Percentiles rank a stretch among this genome's conserved stretches.
Evolutionary conservation across 495 filamentous ascomycete genomes (phyloP).

Genomic region (Cryomyces minteri): DNA sequence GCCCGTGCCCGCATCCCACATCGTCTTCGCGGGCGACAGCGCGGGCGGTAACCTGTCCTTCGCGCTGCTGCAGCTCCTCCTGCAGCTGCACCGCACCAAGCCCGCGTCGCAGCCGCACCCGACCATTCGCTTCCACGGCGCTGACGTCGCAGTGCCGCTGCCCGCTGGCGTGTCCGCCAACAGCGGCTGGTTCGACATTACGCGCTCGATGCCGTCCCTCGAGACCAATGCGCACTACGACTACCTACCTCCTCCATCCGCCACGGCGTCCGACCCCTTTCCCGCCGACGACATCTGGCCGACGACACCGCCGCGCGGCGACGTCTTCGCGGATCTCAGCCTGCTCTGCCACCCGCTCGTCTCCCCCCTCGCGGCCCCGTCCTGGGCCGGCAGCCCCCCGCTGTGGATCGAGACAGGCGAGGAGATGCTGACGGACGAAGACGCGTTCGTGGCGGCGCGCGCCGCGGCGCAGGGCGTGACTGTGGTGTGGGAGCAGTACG

Average conservation of each 20-base stretch:
- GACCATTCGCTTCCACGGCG: slow-evolving; percentile 44
- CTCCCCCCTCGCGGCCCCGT: slow-evolving; percentile 41
- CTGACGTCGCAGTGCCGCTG: slow-evolving; percentile 37
- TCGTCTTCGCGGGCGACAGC: slow-evolving; percentile 72
- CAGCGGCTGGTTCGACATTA: slow-evolving; percentile 65
- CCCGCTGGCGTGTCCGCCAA: slow-evolving; percentile 48
- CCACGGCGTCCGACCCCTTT: slow-evolving; percentile 17
- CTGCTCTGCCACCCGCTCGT: slow-evolving; percentile 58
- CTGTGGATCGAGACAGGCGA: slow-evolving; percentile 58
- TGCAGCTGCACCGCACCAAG: slow-evolving; percentile 42
- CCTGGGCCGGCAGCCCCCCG: slow-evolving; percentile 53
- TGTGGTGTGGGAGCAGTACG: slow-evolving; percentile 56
- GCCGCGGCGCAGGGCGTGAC: slow-evolving; percentile 40
- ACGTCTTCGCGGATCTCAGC: slow-evolving; percentile 46
- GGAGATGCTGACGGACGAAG: slow-evolving; percentile 65
- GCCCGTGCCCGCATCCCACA: slow-evolving; percentile 46
- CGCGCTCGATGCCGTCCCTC: slow-evolving; percentile 54
- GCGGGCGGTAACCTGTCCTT: slow-evolving; percentile 68
- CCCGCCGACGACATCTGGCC: slow-evolving; percentile 62
- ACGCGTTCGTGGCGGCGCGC: slow-evolving; percentile 37
- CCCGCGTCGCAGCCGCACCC: slow-evolving; percentile 11
- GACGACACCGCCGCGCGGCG: slow-evolving; percentile 40
- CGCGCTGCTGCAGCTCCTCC: slow-evolving; percentile 51
- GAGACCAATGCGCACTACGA: slow-evolving; percentile 44
- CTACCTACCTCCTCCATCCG: slow-evolving; percentile 41